A percentile compares a stretch with the other conserved stretches of the same genome.
Evolutionary conservation across 768 basidiomycete species (phyloP).

Genomic region (Pulveroboletus sp.): DNA sequence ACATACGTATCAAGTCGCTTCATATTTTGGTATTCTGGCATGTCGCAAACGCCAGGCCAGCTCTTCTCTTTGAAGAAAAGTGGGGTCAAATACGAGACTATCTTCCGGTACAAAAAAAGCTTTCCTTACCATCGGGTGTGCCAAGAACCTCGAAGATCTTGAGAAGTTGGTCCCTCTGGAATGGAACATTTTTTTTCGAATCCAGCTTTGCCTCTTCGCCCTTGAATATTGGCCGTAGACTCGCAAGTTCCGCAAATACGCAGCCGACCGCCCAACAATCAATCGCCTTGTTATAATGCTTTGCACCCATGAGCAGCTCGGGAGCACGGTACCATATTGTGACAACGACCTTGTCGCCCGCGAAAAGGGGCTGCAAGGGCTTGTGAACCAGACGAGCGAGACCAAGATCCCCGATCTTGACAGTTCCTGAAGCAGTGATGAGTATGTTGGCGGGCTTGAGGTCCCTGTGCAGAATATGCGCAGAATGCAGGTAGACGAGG

Average conservation of each 20-base stretch:
- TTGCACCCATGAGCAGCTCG: slow-evolving; percentile 91
- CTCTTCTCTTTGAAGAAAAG: slow-evolving; percentile 55
- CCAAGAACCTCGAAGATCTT: slow-evolving; percentile 97
- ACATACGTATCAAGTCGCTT: slow-evolving; percentile 70
- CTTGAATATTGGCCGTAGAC: slow-evolving; percentile 94
- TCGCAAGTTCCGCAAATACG: slow-evolving; percentile 93
- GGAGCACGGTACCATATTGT: slow-evolving; percentile 99
- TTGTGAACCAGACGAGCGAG: slow-evolving; percentile 88
- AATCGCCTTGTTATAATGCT: slow-evolving; percentile 95
- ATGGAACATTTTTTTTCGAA: slow-evolving; percentile 94
- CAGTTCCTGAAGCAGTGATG: slow-evolving; percentile 80
- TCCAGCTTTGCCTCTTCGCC: slow-evolving; percentile 98
- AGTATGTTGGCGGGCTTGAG: slow-evolving; percentile 99
- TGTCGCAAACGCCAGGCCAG: slow-evolving; percentile 81
- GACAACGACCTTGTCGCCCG: slow-evolving; percentile 97
- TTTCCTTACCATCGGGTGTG: slow-evolving; percentile 64
- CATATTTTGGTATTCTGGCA: slow-evolving; percentile 87
- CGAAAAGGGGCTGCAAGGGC: slow-evolving; percentile 86
- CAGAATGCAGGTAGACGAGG: slow-evolving; percentile 89
- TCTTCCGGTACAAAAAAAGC: neutral
- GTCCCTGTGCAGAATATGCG: slow-evolving; percentile 94
- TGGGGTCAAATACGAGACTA: neutral
- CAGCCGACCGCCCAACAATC: slow-evolving; percentile 99
- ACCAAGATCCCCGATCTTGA: slow-evolving; percentile 98
- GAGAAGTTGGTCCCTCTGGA: slow-evolving; percentile 90